Evolutionary conservation across 1,284 basidiomycete species (phyloP), one percentile per base, ranked within the genome.

Genomic region (Fomitopsis palustris): DNA sequence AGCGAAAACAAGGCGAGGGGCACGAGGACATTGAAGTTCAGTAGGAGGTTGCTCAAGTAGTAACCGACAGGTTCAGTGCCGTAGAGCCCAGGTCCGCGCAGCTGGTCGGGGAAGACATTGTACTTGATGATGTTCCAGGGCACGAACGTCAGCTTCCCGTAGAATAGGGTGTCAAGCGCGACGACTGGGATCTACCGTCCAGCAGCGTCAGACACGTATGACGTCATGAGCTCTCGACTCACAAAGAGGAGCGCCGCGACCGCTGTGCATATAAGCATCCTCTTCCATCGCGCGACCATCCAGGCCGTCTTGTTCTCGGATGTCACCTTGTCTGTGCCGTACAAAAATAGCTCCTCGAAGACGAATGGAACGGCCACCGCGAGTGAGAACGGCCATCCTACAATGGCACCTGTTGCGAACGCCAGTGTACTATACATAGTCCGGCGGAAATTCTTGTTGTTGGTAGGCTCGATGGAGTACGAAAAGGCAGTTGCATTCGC

Each of bases 371-470:
- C 72, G 0, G 93, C 86, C 4, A 98, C 79, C 0, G 93, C 86
- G 3, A 95, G 81, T 10, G 92, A 83, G 72, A 98, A 99, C 1
- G 97, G 97, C 97, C 97, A 99, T 17, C 96, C 97, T 37, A 96
- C 81, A 53, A 99, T 85, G 2, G 89, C 93, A 3, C 94, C 96
- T 3, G 87, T 72, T 1, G 93, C 93, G 69, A 96, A 93, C 42
- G 81, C 76, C 29, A 91, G 61, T 0, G 90, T 92, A 0, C 92
- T 84, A 17, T 79, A 72, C 16, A 87, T 72, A 3, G 87, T 87
- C 58, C 91, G 79, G 56, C 75, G 75, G 62, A 71, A 69, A 71
- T 88, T 79, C 33, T 73, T 75, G 39, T 77, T 76, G 54, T 81
- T 88, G 1, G 91, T 79, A 0, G 92, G 92, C 55, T 87, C 80